Percentiles rank a stretch among this genome's conserved stretches.
phyloP scores from a whole-genome alignment of 1,284 basidiomycete genomes.

The Ceratobasidium papillatum region DNA sequence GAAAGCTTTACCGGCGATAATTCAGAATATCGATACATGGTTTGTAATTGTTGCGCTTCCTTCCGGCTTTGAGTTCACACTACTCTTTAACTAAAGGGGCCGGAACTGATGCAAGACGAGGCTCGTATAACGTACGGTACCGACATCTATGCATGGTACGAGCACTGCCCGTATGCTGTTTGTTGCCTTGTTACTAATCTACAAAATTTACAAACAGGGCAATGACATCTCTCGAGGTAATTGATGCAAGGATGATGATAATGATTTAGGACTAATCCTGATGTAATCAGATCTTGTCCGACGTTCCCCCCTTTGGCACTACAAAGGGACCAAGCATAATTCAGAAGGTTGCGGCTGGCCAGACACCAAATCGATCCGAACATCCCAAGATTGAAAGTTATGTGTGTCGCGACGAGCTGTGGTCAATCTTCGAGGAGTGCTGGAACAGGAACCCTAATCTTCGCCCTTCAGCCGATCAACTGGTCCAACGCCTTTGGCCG shows the following conservation, averaged over 20 bases:
- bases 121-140: conserved; percentile 1
- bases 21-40: conserved; percentile 36
- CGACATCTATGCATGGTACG: conserved; percentile 35
- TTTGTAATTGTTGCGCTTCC: not conserved
- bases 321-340: conserved; percentile 18
- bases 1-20: conserved; percentile 32
- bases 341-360: not conserved
- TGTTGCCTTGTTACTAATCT: too few species aligned
- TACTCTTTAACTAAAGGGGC: not conserved
- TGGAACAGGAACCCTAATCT: not conserved
- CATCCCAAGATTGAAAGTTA: conserved; percentile 22
- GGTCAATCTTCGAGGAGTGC: conserved; percentile 21
- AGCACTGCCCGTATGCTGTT: not conserved
- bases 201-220: too few species aligned
- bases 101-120: conserved; percentile 30
- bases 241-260: too few species aligned
- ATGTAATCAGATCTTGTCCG: conserved; percentile 29
- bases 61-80: not conserved
- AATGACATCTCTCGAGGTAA: conserved; percentile 30
- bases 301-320: conserved; percentile 18
- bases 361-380: not conserved
- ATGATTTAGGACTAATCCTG: not conserved
- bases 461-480: conserved; percentile 9
- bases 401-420: not conserved
- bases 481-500: not conserved